These are phyloP conservation scores for Borovskyia barvae DNA, from an alignment of 208 protist species.

Conservation along the genomic window DNA sequence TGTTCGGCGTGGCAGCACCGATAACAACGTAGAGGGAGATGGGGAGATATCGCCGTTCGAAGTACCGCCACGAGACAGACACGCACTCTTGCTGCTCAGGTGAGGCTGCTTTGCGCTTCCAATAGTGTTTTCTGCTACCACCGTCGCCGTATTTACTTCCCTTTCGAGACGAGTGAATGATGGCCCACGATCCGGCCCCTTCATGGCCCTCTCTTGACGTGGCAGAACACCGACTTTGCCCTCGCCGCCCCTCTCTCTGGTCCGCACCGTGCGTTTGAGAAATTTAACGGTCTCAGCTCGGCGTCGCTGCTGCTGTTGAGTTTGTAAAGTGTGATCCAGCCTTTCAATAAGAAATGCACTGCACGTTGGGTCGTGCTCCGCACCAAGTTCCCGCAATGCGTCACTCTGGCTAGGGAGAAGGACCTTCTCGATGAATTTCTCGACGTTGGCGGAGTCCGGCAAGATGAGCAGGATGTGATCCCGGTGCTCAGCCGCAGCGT, in stretches of 20 bases:
- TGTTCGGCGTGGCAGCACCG: conserved; percentile 7
- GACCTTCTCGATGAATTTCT: conserved; percentile 47
- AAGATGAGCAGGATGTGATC: conserved; percentile 58
- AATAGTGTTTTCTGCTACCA: too few relatives aligned
- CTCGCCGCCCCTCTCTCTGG: too few relatives aligned
- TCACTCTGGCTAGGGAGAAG: conserved; percentile 48
- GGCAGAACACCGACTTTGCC: too few relatives aligned
- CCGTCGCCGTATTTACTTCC: too few relatives aligned
- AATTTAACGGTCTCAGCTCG: conserved; percentile 28
- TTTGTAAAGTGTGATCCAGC: conserved; percentile 36
- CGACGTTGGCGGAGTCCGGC: conserved; percentile 48
- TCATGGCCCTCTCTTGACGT: too few relatives aligned
- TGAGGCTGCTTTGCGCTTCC: too few relatives aligned
- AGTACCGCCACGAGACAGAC: too few relatives aligned
- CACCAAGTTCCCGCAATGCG: neutral
- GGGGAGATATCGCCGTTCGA: too few relatives aligned
- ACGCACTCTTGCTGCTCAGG: too few relatives aligned
- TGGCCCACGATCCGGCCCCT: too few relatives aligned
- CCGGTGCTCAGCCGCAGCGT: conserved; percentile 5
- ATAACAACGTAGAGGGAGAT: too few relatives aligned
- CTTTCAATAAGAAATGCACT: conserved; percentile 31
- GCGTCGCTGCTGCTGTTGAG: conserved; percentile 33
- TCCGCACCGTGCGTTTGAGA: conserved; percentile 37
- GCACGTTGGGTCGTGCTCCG: neutral
- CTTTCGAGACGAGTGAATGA: too few relatives aligned